Evolutionary conservation across 345 rosid genomes (phyloP).

Genomic region (Dipteronia dyeriana): DNA sequence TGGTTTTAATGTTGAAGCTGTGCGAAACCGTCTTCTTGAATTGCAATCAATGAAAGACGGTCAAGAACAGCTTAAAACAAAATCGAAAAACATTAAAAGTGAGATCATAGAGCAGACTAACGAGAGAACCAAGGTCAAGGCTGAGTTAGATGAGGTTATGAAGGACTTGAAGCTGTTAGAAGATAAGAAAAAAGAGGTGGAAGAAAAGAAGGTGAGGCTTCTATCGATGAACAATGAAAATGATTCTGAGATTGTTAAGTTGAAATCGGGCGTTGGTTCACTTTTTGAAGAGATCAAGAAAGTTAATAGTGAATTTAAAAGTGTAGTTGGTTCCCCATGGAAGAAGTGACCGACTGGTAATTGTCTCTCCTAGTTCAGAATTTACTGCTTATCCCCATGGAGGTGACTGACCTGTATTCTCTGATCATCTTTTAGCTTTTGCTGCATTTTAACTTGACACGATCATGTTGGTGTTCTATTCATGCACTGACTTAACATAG

Average conservation of each 20-base stretch:
- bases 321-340: too few species aligned
- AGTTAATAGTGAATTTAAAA: too few species aligned
- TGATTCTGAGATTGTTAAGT: slow-evolving; percentile 17
- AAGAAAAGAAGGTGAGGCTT: slow-evolving; percentile 14
- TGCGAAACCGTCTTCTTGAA: slow-evolving; percentile 15
- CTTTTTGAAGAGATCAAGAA: too few species aligned
- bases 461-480: too few species aligned
- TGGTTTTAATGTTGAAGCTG: slow-evolving; percentile 35
- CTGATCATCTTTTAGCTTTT: too few species aligned
- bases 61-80: slow-evolving; percentile 20
- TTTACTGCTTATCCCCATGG: too few species aligned
- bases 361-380: too few species aligned
- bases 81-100: slow-evolving; percentile 9
- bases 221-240: slow-evolving; percentile 15
- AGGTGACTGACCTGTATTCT: too few species aligned
- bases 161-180: slow-evolving; percentile 18
- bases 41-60: slow-evolving; percentile 30
- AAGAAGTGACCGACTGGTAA: too few species aligned
- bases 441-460: too few species aligned
- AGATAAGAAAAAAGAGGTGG: slow-evolving; percentile 9
- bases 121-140: slow-evolving; percentile 16
- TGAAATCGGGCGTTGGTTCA: too few species aligned
- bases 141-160: slow-evolving; percentile 14
- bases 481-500: too few species aligned
- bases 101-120: slow-evolving; percentile 11